Evolutionary conservation across 176 grass and related monocot genomes (phyloP), one percentile per base, ranked within the genome.

Genomic region (Oryza meyeriana): DNA sequence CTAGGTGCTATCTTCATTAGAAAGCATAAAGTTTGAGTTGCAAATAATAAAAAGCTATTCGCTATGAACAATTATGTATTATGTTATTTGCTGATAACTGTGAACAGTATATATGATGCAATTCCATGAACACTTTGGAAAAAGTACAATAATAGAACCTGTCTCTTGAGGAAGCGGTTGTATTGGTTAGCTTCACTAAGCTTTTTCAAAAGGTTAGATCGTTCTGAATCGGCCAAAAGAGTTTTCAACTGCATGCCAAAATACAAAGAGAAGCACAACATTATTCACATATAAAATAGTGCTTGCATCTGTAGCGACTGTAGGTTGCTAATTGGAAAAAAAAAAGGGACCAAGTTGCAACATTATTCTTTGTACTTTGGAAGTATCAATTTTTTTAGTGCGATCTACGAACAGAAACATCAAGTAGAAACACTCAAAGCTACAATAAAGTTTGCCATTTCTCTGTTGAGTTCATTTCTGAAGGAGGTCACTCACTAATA

Each of bases 121-220:
- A 27, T 70, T 29, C 28, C 12, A 29, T 69, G 36, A 27, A 40
- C 4, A 35, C 17, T 72, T 39, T 59, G 22, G 17, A 73, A 25
- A 34, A 40, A 74, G 74, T 50, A 69, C 28, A 59, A 44, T 41
- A 81, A 69, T 18, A 75, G 13, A 78, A 98, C 93, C 96, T 93
- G 90, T 90, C 96, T 90, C 81, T 95, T 95, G 76, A 98, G 85
- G n/a, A 91, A 98, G 24, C 96, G 77, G 68, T 90, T 98, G 58
- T 90, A 91, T 79, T 93, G 93, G 91, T 98, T 98, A 78, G 96
- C 96, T 95, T 93, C 96, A 39, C 96, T 98, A 47, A 98, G 92
- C 90, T 94, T 98, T 75, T 74, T 91, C 61, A 88, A 79, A 77
- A 98, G 76, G 61, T 90, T 91, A 41, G 30, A 83, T 80, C 96